Base-by-base conservation (phyloP, 768 basidiomycete species). In the Lactarius quietus region DNA sequence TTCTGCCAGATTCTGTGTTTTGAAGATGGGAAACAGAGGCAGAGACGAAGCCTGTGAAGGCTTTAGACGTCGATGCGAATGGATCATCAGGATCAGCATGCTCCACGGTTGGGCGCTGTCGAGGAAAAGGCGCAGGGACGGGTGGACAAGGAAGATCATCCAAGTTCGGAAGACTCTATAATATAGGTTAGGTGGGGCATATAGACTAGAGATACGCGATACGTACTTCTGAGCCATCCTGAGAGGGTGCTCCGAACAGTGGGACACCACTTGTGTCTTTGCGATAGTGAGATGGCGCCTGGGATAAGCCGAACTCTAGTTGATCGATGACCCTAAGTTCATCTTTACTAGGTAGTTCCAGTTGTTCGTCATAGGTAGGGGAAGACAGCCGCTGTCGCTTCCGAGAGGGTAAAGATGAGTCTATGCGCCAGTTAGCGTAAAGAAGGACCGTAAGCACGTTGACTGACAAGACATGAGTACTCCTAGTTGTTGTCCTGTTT, bases 361-460 rank as follows among this genome's bases (percentile, higher is more conserved):
- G 35, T 35, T 65, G 69, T 12, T 65, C 67, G 6, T 87, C 87
- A 63, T 84, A 86, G 23, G 82, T 82, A 4, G 87, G 86, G 1
- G 86, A 87, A 3, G 86, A 86, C 60, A 87, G 78, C 35, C 87
- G 79, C 70, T 82, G 82, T 29, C 84, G 80, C 73, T 89, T 89
- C 45, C 78, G 77, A 12, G 77, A 71, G n/a, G 82, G 83, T 6
- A 82, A 83, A 48, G 57, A 53, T 52, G 67, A 59, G 53, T 54
- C 70, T 66, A 62, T 66, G 45, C 60, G 55, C 4, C 18, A 45
- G 36, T 65, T 28, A 65, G 64, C 5, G 18, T 0, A 45, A n/a
- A 18, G 33, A 54, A 45, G n/a, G 33, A 10, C 3, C 26, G 12
- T 5, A 23, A 41, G 43, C 17, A 23, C 15, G 6, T 28, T 54